Base-by-base conservation (phyloP, 768 basidiomycete genomes). In the Agrocybe praecox region DNA sequence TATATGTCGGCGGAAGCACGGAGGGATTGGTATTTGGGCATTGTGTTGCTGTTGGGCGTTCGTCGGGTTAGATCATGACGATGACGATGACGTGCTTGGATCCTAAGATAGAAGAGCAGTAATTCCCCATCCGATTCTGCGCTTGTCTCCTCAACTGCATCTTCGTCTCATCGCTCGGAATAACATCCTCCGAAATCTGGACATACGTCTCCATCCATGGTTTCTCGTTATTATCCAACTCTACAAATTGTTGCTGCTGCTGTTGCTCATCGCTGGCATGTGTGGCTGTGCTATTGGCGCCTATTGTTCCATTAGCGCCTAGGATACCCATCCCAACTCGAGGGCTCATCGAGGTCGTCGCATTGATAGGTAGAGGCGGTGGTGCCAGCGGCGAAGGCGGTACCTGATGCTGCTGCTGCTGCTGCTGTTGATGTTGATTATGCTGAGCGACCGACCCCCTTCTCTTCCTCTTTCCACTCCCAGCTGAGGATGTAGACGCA, bases 81-180 rank as follows among this genome's bases (percentile, higher is more conserved):
- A 84, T 65, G 63, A 81, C 66, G 66, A 86, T 79, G 49, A 76
- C 66, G 15, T 69, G 67, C 67, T 82, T 81, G 53, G 70, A 77
- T 21, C 80, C 74, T 19, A 18, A 23, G 29, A n/a, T n/a, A 78
- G n/a, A n/a, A n/a, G n/a, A 7, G 87, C 88, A n/a, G 84, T 81
- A 26, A 90, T 72, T 1, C 89, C 88, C 9, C 89, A n/a, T 74
- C 88, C 88, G 90, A 17, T 78, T 72, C 19, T 80, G 76, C 11
- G 88, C 87, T 15, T 84, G 80, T n/a, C 74, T 72, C n/a, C 79
- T 76, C 2, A 90, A 76, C 46, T 76, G 79, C 23, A 76, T 73
- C 18, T 84, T 77, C 0, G 81, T 79, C 46, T 79, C 69, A 7
- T 73, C 66, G 42, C 36, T 52, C 10, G 78, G 74, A 33, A 85